These are phyloP conservation scores for Musa balbisiana DNA, from an alignment of 202 grass and related monocot species.

Conservation along the genomic window DNA sequence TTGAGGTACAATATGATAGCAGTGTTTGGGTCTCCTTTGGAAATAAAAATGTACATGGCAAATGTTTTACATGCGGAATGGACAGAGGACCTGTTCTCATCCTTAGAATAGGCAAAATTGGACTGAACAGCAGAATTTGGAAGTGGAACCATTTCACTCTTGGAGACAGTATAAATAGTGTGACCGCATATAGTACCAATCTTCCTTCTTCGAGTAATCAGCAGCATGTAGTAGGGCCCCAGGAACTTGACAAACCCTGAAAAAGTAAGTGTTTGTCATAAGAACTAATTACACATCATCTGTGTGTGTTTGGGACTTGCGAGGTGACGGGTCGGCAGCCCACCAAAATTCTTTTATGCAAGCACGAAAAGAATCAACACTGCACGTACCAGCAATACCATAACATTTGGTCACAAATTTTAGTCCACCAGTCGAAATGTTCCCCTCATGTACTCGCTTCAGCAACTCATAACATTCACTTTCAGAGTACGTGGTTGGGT, in stretches of 20 bases:
- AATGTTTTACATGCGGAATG: conserved; percentile 58
- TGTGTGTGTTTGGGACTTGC: neutral
- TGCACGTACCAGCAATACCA: conserved; percentile 20
- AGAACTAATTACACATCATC: neutral
- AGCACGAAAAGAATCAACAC: neutral
- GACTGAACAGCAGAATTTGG: conserved; percentile 73
- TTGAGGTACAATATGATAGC: conserved; percentile 14
- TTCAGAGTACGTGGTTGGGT: conserved; percentile 17
- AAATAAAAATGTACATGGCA: conserved; percentile 46
- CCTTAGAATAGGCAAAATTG: conserved; percentile 96
- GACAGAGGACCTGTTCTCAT: conserved; percentile 99
- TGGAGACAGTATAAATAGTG: conserved; percentile 63
- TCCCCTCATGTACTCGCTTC: conserved; percentile 11
- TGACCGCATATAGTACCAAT: conserved; percentile 85
- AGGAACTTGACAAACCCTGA: conserved; percentile 95
- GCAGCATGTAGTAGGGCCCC: conserved; percentile 90
- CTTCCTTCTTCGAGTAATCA: conserved; percentile 91
- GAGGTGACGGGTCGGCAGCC: neutral
- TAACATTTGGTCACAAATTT: conserved; percentile 27
- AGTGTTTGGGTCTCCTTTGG: conserved; percentile 22
- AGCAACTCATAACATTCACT: conserved; percentile 18
- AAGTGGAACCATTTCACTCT: conserved; percentile 74
- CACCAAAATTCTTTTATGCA: neutral
- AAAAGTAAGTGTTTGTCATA: conserved; percentile 16
- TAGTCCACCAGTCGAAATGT: conserved; percentile 11